Conservation (phyloP, 202 grass and related monocot genomes). For the Brachypodium distachyon region DNA sequence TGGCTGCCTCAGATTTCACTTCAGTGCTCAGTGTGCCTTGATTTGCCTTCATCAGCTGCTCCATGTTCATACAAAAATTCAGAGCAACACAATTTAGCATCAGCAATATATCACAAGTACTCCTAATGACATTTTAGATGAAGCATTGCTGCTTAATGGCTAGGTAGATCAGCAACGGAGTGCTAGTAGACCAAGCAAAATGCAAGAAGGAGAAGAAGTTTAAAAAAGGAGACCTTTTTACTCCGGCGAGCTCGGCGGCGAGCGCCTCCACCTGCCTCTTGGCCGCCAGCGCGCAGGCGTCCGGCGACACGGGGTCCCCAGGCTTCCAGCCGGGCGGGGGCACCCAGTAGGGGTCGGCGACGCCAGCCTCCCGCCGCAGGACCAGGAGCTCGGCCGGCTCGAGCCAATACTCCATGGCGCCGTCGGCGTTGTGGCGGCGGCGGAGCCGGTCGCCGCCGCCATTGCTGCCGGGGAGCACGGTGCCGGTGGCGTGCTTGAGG, state of each 20-base stretch:
- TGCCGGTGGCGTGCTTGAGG: conserved; percentile 55
- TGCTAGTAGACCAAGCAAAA: neutral
- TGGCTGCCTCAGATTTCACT: neutral
- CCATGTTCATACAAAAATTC: conserved; percentile 18
- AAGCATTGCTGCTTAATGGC: neutral
- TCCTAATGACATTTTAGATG: too few relatives aligned
- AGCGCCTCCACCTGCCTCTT: conserved; percentile 33
- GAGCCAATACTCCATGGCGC: conserved; percentile 71
- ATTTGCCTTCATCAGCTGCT: conserved; percentile 8
- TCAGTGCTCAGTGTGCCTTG: conserved; percentile 9
- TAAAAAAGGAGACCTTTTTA: conserved; percentile 40
- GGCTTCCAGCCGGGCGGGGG: conserved; percentile 76
- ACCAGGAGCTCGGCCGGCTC: conserved; percentile 58
- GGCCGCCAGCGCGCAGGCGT: neutral
- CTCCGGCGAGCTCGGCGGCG: conserved; percentile 30
- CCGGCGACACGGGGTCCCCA: conserved; percentile 38
- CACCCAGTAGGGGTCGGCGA: conserved; percentile 58
- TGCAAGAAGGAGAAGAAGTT: neutral
- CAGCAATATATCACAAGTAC: too few relatives aligned
- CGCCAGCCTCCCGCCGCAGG: conserved; percentile 37
- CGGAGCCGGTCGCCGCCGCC: conserved; percentile 41
- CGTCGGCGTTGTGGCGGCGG: conserved; percentile 52
- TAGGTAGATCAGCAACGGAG: too few relatives aligned
- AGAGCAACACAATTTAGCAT: conserved; percentile 4
- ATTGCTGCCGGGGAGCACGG: conserved; percentile 30